Evolutionary conservation across 352 stramenopile species (phyloP), one percentile per base, ranked within the genome.

Genomic region (Globisporangium barbulae): DNA sequence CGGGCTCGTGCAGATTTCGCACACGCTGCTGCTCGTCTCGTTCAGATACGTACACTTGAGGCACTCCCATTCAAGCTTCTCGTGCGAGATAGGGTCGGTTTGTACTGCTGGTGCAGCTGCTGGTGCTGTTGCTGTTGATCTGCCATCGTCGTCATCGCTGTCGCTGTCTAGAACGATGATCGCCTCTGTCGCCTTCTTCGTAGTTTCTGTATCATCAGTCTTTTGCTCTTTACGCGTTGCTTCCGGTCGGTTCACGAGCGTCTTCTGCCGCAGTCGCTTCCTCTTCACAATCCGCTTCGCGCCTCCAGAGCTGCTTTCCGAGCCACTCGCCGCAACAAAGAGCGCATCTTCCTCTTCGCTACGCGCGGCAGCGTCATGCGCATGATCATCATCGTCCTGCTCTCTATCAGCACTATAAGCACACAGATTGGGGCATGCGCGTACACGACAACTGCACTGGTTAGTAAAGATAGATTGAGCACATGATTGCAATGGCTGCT

Each of bases 21-120:
- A 89, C 58, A 45, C 2, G 21, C 52, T 3, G 62, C 61, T 50
- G 3, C 21, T 25, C n/a, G 69, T 30, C 59, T 69, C 68, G 50
- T 89, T 88, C 7, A 76, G 25, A 25, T 75, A 88, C 8, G 80
- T 89, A 55, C 80, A 89, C 47, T 68, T 71, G 7, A 52, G 50
- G 15, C 78, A 88, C 33, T 69, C 67, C 78, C 80, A 88, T 8
- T 64, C 45, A n/a, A 17, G 54, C 57, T 41, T 37, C 33, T 57
- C 42, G 12, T 12, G 50, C 17, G n/a, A 35, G 1, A 15, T 17
- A 41, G 17, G 25, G 15, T 5, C 8, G 17, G 2, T 8, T 19
- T n/a, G 7, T 22, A 41, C 30, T 33, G 50, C 6, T 41, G 10
- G 28, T 45, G 58, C n/a, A 22, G 37, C 7, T 39, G 13, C 44